Evolutionary conservation across 306 rosid species (phyloP).

Genomic region (Urtica urens): DNA sequence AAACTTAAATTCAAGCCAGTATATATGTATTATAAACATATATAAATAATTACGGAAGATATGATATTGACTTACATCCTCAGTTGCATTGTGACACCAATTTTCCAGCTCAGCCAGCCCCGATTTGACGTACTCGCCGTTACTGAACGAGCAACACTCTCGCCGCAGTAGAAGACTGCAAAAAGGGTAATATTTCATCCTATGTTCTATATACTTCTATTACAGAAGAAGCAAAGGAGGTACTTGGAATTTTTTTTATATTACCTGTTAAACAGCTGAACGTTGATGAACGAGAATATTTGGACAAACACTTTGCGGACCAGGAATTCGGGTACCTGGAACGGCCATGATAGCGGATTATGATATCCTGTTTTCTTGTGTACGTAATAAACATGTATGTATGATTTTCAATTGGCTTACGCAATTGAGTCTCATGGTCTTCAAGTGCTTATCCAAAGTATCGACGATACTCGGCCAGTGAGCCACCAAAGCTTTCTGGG

Average conservation of each 20-base stretch:
- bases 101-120: constrained; percentile 93
- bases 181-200: not conserved
- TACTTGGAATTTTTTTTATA: not conserved
- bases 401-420: constrained; percentile 64
- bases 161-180: constrained; percentile 95
- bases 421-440: constrained; percentile 80
- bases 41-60: constrained; percentile 5
- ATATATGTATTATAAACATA: constrained; percentile 12
- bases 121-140: constrained; percentile 86
- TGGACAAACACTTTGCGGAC: constrained; percentile 86
- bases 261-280: constrained; percentile 93
- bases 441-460: constrained; percentile 59
- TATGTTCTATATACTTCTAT: not conserved
- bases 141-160: constrained; percentile 98
- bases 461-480: constrained; percentile 97
- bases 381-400: no score
- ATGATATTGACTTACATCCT: constrained; percentile 48
- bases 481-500: constrained; percentile 86
- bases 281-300: constrained; percentile 90
- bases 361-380: no score
- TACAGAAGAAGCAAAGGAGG: not conserved
- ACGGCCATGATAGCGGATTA: not conserved
- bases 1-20: constrained; percentile 43
- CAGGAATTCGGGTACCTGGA: constrained; percentile 81
- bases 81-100: constrained; percentile 75